Evolutionary conservation across 2,329 filamentous ascomycete species (phyloP), one percentile per base, ranked within the genome.

Genomic region (Talaromyces funiculosus): DNA sequence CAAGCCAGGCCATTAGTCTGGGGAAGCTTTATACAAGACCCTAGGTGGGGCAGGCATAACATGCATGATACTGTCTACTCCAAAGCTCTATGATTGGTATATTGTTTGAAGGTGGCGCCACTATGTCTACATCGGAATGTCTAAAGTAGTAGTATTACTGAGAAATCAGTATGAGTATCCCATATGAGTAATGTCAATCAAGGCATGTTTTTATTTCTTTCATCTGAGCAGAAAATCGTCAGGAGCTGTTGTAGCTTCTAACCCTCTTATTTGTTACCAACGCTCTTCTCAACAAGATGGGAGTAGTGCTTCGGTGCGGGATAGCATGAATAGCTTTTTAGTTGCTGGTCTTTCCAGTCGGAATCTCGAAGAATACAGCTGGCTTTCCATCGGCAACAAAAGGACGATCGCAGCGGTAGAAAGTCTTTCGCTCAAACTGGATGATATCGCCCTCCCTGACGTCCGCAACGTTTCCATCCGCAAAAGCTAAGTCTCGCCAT

Each of bases 341-440:
- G 16, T 29, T 60, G 18, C 37, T 57, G 16, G 43, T 35, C 76
- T 85, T 87, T 29, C 86, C 86, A 8, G 86, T 89, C 3, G 87
- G 87, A 67, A 90, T 88, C 73, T 85, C 83, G 77, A 89, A 89
- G 61, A 88, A 80, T 20, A 89, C 81, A 31, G 84, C 84, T 29
- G 82, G 77, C 73, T 85, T 78, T 1, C 84, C 85, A 69, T 84
- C 81, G 26, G 20, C 61, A 64, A 76, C 74, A 62, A 82, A 84
- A 12, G 84, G 77, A 65, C 78, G 80, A 77, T 97, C 93, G 26
- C 96, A 87, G 57, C 93, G 83, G 80, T 90, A 97, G 78, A 90
- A 97, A 1, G 92, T 93, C 76, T 93, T 91, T 63, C 93, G 84
- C 81, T 97, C 93, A 49, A 97, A 89, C 80, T 97, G 94, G 67